Percentiles rank a stretch among this genome's conserved stretches.
Conservation (phyloP, 75 land plant genomes). For the Picea glauca region DNA sequence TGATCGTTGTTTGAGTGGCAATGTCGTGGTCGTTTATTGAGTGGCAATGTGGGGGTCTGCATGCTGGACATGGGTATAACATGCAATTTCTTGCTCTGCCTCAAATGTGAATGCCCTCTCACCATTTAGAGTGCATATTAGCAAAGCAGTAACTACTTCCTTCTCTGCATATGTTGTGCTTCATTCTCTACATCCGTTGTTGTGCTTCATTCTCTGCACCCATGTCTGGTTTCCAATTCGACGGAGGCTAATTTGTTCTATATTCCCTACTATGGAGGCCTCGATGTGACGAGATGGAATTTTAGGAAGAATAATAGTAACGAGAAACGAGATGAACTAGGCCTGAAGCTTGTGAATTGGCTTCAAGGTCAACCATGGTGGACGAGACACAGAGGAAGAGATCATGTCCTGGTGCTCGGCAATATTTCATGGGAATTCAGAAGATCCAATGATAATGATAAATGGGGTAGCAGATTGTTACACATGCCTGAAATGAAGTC, state of each 20-base stretch:
- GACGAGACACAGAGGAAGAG: conserved; percentile 35
- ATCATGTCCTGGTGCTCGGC: conserved; percentile 64
- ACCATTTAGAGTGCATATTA: no score
- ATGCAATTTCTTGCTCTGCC: no score
- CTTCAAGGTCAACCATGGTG: conserved; percentile 37
- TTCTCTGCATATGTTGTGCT: no score
- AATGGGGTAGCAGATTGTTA: conserved; percentile 60
- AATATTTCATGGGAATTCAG: conserved; percentile 80
- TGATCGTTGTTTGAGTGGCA: no score
- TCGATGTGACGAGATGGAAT: conserved; percentile 71
- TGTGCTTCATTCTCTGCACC: conserved; percentile 18
- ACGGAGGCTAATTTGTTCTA: conserved; percentile 53
- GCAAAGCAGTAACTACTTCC: no score
- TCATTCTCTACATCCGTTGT: no score
- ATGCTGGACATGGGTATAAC: no score
- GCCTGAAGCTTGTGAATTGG: conserved; percentile 49
- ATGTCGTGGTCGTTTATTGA: no score
- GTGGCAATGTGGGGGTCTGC: no score
- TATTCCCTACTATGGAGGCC: conserved; percentile 70
- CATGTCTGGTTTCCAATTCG: conserved; percentile 37
- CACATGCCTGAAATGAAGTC: conserved; percentile 41
- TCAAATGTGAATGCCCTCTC: no score
- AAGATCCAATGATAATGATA: conserved; percentile 1
- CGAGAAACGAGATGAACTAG: conserved; percentile 42
- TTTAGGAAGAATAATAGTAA: conserved; percentile 41